Conservation (phyloP, 257 asterid species). For the Solanum appendiculatum region DNA sequence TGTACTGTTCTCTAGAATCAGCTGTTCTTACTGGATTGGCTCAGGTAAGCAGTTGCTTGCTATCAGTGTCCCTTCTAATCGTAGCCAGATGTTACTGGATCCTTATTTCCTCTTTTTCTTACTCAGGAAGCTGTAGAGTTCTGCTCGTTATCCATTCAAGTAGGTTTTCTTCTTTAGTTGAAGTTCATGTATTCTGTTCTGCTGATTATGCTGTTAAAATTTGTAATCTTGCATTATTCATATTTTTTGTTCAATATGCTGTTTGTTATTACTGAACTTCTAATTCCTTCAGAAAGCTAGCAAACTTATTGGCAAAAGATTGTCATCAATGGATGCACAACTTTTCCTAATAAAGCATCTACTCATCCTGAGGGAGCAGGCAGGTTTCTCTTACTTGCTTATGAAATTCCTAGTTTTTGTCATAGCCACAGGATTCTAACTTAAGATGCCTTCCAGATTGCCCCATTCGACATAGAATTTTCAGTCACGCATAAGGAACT, state of each 20-base stretch:
- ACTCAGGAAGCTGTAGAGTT: conserved; percentile 94
- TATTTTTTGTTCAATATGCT: conserved; percentile 11
- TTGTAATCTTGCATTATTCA: background rate
- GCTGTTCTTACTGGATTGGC: conserved; percentile 97
- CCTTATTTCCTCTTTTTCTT: conserved; percentile 9
- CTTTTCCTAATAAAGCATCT: conserved; percentile 89
- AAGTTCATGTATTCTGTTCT: background rate
- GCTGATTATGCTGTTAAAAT: background rate
- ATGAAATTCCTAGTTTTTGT: background rate
- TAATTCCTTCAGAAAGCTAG: conserved; percentile 74
- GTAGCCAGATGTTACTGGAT: background rate
- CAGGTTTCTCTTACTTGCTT: conserved; percentile 16
- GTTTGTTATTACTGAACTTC: conserved; percentile 8
- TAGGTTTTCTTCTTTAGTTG: conserved; percentile 12
- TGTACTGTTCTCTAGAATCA: conserved; percentile 79
- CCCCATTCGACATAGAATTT: conserved; percentile 96
- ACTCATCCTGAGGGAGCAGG: conserved; percentile 84
- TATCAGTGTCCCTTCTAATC: background rate
- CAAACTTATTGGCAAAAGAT: conserved; percentile 60
- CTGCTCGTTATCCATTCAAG: conserved; percentile 91
- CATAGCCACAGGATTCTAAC: conserved; percentile 11
- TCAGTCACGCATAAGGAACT: conserved; percentile 98
- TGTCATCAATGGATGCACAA: conserved; percentile 88
- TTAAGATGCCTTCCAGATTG: conserved; percentile 57
- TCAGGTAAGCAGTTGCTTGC: conserved; percentile 46